Evolutionary conservation across 306 rosid species (phyloP), one percentile per base, ranked within the genome.

Genomic region (Citrullus colocynthis): DNA sequence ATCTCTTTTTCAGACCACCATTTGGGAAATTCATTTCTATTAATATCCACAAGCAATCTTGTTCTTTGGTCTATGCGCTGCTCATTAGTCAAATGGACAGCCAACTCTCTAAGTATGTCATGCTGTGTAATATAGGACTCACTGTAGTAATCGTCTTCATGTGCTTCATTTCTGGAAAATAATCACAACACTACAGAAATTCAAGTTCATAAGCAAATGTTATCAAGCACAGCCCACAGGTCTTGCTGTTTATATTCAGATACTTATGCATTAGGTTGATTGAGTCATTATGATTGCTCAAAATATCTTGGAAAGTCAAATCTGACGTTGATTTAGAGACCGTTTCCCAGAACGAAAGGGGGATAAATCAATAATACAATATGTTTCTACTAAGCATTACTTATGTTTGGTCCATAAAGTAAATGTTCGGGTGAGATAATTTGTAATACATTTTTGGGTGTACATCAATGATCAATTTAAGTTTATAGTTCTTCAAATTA

Each of bases 31-130:
- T 84, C 79, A 63, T 88, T 82, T 80, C 83, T 86, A 34, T 7
- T 51, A 2, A 85, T 30, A 58, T 91, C 84, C 14, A 93, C 17
- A 78, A 83, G 62, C 63, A 88, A 76, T 77, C 88, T 89, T 49
- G 79, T 79, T 82, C 90, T 87, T 63, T 78, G 61, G 55, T 78
- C 60, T 37, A 76, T 36, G 4, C 82, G 64, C 32, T 79, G 85
- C 18, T 80, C 69, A 59, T 30, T 81, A 30, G 66, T 79, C 63
- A 84, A 81, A n/a, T 44, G 83, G 18, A 88, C 85, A 10, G 93
- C 91, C 67, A 93, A 82, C 57, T 93, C 94, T 15, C 90, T 85
- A 81, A 91, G 95, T 78, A 90, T 84, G 78, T 85, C 87, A 51
- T 85, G 83, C 59, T 82, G 90, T 3, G 84, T 81, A 17, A 87